phyloP scores from a whole-genome alignment of 768 basidiomycete genomes.

The Russula sp. region DNA sequence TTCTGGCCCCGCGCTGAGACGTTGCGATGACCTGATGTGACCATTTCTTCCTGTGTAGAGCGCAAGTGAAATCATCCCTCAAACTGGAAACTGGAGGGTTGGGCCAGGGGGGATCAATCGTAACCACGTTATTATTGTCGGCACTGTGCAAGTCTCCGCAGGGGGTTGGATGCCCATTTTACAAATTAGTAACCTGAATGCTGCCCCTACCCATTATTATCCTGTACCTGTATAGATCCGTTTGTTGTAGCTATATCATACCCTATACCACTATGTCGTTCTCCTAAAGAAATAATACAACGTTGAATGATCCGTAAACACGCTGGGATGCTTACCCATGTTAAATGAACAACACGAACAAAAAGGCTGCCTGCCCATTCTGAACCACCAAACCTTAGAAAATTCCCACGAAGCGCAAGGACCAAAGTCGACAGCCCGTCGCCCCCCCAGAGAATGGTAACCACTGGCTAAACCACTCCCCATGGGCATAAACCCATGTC shows the following conservation, averaged over 20 bases:
- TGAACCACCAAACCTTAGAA: background rate
- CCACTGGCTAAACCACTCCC: background rate
- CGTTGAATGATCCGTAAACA: background rate
- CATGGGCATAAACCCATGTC: background rate
- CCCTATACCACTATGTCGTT: conserved; percentile 1
- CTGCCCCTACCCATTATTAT: background rate
- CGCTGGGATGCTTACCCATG: background rate
- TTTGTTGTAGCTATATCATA: background rate
- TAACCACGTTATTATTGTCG: conserved; percentile 8
- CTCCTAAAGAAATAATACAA: background rate
- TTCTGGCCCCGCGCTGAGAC: background rate
- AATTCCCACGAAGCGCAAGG: conserved; percentile 2
- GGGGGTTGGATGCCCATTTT: conserved; percentile 21
- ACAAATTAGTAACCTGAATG: background rate
- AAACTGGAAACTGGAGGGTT: background rate
- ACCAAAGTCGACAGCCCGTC: background rate
- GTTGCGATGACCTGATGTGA: background rate
- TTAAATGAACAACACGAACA: background rate
- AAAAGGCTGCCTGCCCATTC: background rate
- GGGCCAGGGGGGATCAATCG: conserved; percentile 1
- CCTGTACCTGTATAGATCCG: background rate
- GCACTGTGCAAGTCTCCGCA: conserved; percentile 17
- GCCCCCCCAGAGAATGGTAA: background rate
- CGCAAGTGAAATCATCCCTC: background rate
- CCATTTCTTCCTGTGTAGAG: background rate